Conservation (phyloP, 768 basidiomycete species). For the Chlorophyllum brunneum region DNA sequence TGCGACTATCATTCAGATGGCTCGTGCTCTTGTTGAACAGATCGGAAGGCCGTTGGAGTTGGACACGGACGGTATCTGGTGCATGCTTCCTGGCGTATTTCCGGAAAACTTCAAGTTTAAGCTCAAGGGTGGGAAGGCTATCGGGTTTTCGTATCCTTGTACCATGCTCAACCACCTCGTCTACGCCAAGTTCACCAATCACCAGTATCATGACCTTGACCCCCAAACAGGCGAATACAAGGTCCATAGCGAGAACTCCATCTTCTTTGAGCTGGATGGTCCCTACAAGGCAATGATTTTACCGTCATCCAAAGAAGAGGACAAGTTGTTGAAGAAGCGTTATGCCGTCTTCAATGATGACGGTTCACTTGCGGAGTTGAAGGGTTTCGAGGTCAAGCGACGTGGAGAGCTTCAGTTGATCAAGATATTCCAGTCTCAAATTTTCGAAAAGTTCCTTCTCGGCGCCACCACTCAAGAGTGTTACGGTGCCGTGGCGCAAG, state of each 20-base stretch:
- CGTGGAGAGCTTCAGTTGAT: conserved; percentile 96
- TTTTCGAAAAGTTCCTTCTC: conserved; percentile 96
- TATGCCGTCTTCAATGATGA: conserved; percentile 99
- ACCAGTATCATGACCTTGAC: conserved; percentile 95
- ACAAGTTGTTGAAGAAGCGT: conserved; percentile 96
- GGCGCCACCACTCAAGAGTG: conserved; percentile 94
- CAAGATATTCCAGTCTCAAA: conserved; percentile 98
- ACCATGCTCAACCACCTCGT: conserved; percentile 99
- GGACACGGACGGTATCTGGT: conserved; percentile 99
- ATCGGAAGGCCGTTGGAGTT: conserved; percentile 96
- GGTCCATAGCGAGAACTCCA: conserved; percentile 93
- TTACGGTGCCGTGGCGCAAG: conserved; percentile 87
- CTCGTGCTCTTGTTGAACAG: conserved; percentile 93
- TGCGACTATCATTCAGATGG: conserved; percentile 98
- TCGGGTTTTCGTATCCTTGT: conserved; percentile 93
- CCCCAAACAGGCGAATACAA: conserved; percentile 79
- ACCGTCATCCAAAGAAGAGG: conserved; percentile 98
- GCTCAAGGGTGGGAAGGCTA: conserved; percentile 79
- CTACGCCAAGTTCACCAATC: conserved; percentile 91
- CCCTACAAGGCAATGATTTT: conserved; percentile 99
- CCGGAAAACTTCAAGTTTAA: conserved; percentile 98
- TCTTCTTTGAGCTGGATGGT: conserved; percentile 98
- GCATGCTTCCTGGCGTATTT: conserved; percentile 97
- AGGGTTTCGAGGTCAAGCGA: conserved; percentile 98
- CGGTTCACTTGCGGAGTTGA: conserved; percentile 94